Conservation (phyloP, 495 filamentous ascomycete species). For the Talaromyces nanjingensis region DNA sequence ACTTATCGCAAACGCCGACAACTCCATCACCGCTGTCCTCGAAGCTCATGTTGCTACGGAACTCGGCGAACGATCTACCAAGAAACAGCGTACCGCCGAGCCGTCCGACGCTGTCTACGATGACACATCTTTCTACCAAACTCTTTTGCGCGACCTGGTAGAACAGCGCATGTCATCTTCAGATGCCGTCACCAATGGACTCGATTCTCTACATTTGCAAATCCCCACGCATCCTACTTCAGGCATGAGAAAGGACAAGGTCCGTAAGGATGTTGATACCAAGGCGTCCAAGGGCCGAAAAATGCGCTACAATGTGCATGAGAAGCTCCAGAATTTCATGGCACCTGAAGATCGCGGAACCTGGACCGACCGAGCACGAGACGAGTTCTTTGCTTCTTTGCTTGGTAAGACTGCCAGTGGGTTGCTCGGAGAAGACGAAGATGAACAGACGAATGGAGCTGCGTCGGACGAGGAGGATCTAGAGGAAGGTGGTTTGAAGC, state of each 20-base stretch:
- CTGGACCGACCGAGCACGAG: slow-evolving; percentile 73
- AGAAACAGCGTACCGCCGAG: slow-evolving; percentile 32
- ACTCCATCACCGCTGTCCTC: slow-evolving; percentile 64
- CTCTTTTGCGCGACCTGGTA: slow-evolving; percentile 84
- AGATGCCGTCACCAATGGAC: slow-evolving; percentile 36
- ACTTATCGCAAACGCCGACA: slow-evolving; percentile 32
- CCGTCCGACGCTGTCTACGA: slow-evolving; percentile 59
- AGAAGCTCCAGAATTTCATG: slow-evolving; percentile 98
- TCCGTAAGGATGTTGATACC: slow-evolving; percentile 77
- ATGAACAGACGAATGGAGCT: slow-evolving; percentile 36
- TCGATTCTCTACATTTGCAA: slow-evolving; percentile 33
- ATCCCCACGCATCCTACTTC: slow-evolving; percentile 36
- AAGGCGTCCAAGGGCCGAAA: slow-evolving; percentile 95
- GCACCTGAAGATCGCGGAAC: slow-evolving; percentile 72
- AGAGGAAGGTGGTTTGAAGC: slow-evolving; percentile 63
- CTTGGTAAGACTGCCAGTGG: slow-evolving; percentile 67
- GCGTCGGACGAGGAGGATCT: slow-evolving; percentile 38
- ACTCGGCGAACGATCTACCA: slow-evolving; percentile 57
- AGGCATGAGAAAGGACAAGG: slow-evolving; percentile 74
- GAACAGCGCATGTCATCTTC: slow-evolving; percentile 63
- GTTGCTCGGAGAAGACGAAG: slow-evolving; percentile 59
- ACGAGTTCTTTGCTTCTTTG: slow-evolving; percentile 82
- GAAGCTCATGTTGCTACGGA: slow-evolving; percentile 64
- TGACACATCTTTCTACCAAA: slow-evolving; percentile 88
- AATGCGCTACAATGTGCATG: slow-evolving; percentile 86